These are phyloP conservation scores for Quercus lobata DNA, from an alignment of 331 rosid genomes.

Conservation along the genomic window DNA sequence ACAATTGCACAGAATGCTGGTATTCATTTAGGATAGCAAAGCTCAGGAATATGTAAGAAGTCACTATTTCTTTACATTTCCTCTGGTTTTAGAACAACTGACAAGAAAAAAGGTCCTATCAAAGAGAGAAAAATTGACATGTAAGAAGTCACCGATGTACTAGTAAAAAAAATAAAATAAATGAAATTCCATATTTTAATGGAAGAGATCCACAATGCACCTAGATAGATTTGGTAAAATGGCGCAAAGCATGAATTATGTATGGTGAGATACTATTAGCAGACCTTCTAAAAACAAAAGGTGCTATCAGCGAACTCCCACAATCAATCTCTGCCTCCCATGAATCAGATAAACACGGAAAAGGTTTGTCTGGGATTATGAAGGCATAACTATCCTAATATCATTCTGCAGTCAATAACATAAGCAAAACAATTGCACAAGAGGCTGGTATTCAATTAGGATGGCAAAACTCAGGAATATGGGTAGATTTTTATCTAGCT, in stretches of 20 bases:
- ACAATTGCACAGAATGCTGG: neutral
- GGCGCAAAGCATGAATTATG: neutral
- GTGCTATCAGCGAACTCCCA: constrained; percentile 38
- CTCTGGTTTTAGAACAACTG: neutral
- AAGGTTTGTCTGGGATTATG: constrained; percentile 38
- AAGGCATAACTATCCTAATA: constrained; percentile 12
- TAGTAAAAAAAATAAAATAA: neutral
- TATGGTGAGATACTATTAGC: constrained; percentile 36
- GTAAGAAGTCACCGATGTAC: neutral
- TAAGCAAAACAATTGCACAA: neutral
- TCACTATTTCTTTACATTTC: neutral
- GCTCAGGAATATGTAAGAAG: too few relatives aligned
- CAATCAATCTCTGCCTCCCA: constrained; percentile 35
- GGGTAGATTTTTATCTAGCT: neutral
- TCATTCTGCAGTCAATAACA: neutral
- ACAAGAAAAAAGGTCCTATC: neutral
- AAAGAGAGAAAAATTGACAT: neutral
- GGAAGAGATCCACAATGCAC: neutral
- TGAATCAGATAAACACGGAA: constrained; percentile 37
- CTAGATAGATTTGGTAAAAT: neutral
- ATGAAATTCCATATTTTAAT: neutral
- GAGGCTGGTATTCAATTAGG: too few relatives aligned
- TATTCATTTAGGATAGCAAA: neutral
- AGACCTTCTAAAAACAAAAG: constrained; percentile 28
- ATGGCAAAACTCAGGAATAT: neutral